These are phyloP conservation scores for Oryza nivara DNA, from an alignment of 176 grass and related monocot species.

Conservation along the genomic window DNA sequence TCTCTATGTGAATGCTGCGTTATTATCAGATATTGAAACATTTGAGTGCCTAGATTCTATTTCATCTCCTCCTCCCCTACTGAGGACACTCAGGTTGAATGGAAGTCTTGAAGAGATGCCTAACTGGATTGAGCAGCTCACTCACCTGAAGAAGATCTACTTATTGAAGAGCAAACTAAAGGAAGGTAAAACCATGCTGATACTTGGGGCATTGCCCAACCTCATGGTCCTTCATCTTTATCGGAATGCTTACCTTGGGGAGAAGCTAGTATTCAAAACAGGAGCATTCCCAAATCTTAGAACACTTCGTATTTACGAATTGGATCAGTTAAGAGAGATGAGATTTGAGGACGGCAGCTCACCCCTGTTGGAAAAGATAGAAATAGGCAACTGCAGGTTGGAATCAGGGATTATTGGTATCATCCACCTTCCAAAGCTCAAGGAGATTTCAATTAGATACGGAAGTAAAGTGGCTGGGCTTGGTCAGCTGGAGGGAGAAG, in stretches of 20 bases:
- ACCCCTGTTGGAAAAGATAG: too few relatives aligned
- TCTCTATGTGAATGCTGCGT: too few relatives aligned
- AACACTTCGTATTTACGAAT: fast-evolving
- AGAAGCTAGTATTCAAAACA: not conserved
- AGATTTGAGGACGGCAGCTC: too few relatives aligned
- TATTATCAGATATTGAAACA: not conserved
- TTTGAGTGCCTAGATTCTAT: not conserved
- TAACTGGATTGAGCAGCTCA: not conserved
- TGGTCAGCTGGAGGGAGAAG: not conserved
- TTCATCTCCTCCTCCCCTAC: not conserved
- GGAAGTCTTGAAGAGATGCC: not conserved
- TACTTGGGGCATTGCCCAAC: not conserved
- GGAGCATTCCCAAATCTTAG: not conserved
- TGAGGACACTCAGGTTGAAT: not conserved
- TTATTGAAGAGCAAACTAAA: not conserved
- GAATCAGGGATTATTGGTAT: constrained; percentile 9
- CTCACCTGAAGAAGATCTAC: not conserved
- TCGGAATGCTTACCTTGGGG: not conserved
- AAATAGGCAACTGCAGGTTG: not conserved
- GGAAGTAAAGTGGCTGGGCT: not conserved
- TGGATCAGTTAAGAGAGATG: too few relatives aligned
- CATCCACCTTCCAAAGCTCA: not conserved
- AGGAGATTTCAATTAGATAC: not conserved
- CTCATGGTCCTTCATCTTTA: not conserved
- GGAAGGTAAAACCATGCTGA: not conserved